Base-by-base conservation (phyloP, 371 early-diverging fungal species). In the Dichotomocladium elegans region DNA sequence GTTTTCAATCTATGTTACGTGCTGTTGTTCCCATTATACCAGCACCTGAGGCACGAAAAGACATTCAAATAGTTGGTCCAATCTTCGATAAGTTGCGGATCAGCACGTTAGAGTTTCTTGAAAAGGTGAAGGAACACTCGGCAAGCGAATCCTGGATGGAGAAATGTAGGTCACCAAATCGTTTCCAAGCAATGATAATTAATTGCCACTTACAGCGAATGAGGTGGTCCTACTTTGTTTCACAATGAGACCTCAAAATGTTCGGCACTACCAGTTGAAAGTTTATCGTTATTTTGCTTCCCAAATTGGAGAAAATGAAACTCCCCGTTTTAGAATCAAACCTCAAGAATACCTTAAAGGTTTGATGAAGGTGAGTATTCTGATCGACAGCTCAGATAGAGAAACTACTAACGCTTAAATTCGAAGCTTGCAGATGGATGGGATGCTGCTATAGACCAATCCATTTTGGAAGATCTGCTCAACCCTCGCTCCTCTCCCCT, bases 381-480 rank as follows among this genome's bases (percentile, higher is more conserved):
- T 15, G 7, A 3, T 21, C 14, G 19, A 52, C 3, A 21, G 28
- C 15, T 29, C 22, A 10, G 15, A 37, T n/a, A 29, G 10, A 28
- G 14, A 40, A 21, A 4, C 47, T 17, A 4, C 21, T 33, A 10
- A 42, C 19, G 21, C 9, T 24, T 17, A 17, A 10, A 41, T 10
- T 9, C 19, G 35, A 29, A 72, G 66, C 53, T 72, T 47, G 24
- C 69, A 9, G 42, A 61, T 30, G 49, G 55, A 12, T 73, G 67
- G 64, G 35, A 35, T 1, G 12, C 43, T 14, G 47, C 60, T 41
- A 47, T 64, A 3, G 67, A 66, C 17, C 48, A 61, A 45, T 24
- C 51, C 9, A 47, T 66, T 19, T 19, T 69, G 9, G 51, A 46
- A 15, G 50, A 53, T 22, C 25, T 73, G 5, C 43, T 66, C 3